Base-by-base conservation (phyloP, 1,284 basidiomycete species). In the Grifola frondosa region DNA sequence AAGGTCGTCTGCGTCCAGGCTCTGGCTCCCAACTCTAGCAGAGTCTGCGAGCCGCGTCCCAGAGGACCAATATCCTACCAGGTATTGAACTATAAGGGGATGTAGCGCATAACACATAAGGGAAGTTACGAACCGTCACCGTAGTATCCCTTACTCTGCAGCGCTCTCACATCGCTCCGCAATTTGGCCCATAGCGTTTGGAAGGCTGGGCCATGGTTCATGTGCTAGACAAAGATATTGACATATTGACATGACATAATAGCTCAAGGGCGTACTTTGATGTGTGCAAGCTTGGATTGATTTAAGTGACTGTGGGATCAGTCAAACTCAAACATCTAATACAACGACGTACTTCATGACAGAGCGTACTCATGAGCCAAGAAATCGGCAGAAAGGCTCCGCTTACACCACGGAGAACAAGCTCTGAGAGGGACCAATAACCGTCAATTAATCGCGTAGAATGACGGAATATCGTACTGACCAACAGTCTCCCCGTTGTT, bases 351-450 rank as follows among this genome's bases (percentile, higher is more conserved):
- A 90, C 88, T 74, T 91, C 88, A 56, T 91, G 88, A 58, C 87
- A 91, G n/a, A 91, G 61, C 1, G 81, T 84, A 49, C 83, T 80
- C 71, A 91, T 75, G 16, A 91, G 58, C 75, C 79, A 86, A n/a
- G 76, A 74, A 6, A 70, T 74, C 1, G 84, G 72, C 21, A 77
- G 69, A 53, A 87, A 82, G 0, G 68, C 68, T 9, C 87, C 84
- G 45, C 74, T 68, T 5, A 71, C 64, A 28, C 78, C 70, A 20
- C 86, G 74, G 3, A 91, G 65, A 10, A 91, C 88, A 11, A 91
- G 70, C 56, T 91, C 88, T 88, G 48, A 31, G 13, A 20, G 16
- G 15, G 15, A 9, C 22, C 10, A 20, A 21, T 12, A 32, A 21
- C 5, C 17, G 6, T 6, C 6, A 22, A 19, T 39, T 29, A 12